Evolutionary conservation across 805 yeast genomes (phyloP).

Genomic region (Grigorovia jiainica): DNA sequence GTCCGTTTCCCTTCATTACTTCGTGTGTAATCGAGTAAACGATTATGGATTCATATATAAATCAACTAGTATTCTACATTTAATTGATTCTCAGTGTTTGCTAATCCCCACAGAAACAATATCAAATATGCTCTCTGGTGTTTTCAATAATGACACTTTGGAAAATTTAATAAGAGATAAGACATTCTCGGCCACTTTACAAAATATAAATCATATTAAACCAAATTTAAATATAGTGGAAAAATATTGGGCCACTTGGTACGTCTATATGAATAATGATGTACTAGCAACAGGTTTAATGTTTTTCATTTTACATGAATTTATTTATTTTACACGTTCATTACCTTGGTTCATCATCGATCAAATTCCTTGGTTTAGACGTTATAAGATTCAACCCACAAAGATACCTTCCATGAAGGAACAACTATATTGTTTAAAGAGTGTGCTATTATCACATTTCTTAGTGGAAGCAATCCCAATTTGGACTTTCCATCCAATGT

Average conservation of each 20-base stretch:
- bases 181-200: conserved; percentile 28
- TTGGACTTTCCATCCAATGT: conserved; percentile 93
- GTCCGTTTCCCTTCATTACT: no score
- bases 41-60: no score
- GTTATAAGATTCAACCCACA: conserved; percentile 82
- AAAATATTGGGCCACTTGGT: conserved; percentile 82
- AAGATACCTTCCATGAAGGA: conserved; percentile 72
- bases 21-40: no score
- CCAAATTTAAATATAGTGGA: conserved; percentile 47
- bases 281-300: conserved; percentile 84
- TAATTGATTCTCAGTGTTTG: no score
- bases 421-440: conserved; percentile 86
- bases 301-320: conserved; percentile 75
- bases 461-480: conserved; percentile 92
- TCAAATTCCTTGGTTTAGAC: conserved; percentile 72
- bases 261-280: conserved; percentile 77
- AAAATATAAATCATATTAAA: conserved; percentile 31
- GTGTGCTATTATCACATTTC: conserved; percentile 78
- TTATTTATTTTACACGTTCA: conserved; percentile 85
- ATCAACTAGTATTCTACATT: no score
- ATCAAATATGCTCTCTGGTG: conserved; percentile 16
- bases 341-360: conserved; percentile 90
- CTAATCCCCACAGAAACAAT: background rate
- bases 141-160: conserved; percentile 27
- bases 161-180: conserved; percentile 19